A percentile compares a stretch with the other conserved stretches of the same genome.
Evolutionary conservation across 2,329 filamentous ascomycete species (phyloP).

Genomic region (Fusarium coffeatum): DNA sequence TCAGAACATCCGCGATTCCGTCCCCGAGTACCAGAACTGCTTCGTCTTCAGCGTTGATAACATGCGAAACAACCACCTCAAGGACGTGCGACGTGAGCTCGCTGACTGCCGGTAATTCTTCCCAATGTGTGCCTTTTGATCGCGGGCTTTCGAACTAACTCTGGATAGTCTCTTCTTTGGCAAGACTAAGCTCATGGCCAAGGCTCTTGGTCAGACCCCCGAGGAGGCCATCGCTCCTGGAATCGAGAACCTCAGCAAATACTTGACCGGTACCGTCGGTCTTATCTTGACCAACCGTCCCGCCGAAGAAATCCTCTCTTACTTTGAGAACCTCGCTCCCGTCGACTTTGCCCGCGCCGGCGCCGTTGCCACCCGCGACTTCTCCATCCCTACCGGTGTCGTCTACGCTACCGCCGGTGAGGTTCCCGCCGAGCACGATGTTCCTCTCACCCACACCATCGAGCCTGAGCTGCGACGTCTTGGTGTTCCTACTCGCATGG

Average conservation of each 20-base stretch:
- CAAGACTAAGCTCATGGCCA: slow-evolving; percentile 99
- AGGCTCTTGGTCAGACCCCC: slow-evolving; percentile 83
- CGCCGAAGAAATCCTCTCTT: slow-evolving; percentile 73
- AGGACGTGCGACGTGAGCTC: slow-evolving; percentile 87
- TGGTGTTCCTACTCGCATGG: slow-evolving; percentile 88
- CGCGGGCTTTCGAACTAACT: slow-evolving; percentile 9
- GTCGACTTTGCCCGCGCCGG: slow-evolving; percentile 94
- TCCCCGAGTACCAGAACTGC: slow-evolving; percentile 88
- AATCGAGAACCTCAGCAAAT: slow-evolving; percentile 74
- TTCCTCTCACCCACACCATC: slow-evolving; percentile 86
- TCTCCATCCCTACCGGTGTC: slow-evolving; percentile 84
- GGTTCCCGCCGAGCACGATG: slow-evolving; percentile 81
- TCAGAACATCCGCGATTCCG: slow-evolving; percentile 84
- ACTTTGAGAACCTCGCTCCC: slow-evolving; percentile 78
- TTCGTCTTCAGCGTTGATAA: slow-evolving; percentile 96
- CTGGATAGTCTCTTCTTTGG: slow-evolving; percentile 87
- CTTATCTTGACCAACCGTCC: slow-evolving; percentile 88
- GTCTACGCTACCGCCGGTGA: slow-evolving; percentile 86
- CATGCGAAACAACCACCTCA: slow-evolving; percentile 97
- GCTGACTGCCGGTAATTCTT: slow-evolving; percentile 79
- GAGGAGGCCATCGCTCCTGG: slow-evolving; percentile 85
- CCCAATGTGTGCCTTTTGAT: not conserved
- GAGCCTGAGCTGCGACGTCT: slow-evolving; percentile 92
- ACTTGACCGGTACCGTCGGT: slow-evolving; percentile 85
- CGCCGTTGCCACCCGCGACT: slow-evolving; percentile 76